These are phyloP conservation scores for Starmerella stellata DNA, from an alignment of 805 yeast genomes.

Conservation along the genomic window DNA sequence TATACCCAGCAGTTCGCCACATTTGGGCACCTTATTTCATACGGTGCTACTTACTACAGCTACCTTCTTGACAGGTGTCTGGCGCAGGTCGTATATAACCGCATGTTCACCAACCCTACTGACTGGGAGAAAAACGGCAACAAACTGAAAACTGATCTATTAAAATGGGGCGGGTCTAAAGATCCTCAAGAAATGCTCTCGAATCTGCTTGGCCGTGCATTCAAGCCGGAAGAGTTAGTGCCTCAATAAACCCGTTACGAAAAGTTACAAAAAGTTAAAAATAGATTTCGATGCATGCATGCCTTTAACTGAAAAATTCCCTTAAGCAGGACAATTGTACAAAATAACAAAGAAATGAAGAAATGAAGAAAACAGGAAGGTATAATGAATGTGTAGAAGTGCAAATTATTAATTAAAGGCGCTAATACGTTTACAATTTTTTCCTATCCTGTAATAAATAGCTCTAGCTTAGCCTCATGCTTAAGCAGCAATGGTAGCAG, in stretches of 20 bases:
- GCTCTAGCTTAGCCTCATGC: too few species aligned
- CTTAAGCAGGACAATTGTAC: too few species aligned
- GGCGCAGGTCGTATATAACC: slow-evolving; percentile 69
- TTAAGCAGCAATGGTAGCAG: neutral
- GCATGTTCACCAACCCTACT: slow-evolving; percentile 42
- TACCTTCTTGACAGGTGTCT: slow-evolving; percentile 83
- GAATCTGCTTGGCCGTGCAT: neutral
- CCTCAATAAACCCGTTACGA: too few species aligned
- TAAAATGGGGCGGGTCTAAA: slow-evolving; percentile 85
- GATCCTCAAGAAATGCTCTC: slow-evolving; percentile 32
- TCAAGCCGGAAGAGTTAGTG: neutral
- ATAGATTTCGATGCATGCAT: too few species aligned
- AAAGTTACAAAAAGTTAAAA: too few species aligned
- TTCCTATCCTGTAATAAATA: neutral
- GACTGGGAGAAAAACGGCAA: slow-evolving; percentile 59
- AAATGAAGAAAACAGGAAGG: too few species aligned
- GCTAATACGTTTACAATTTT: too few species aligned
- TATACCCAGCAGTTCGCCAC: slow-evolving; percentile 81
- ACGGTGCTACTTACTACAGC: slow-evolving; percentile 87
- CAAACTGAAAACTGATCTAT: slow-evolving; percentile 45
- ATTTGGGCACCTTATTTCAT: slow-evolving; percentile 82
- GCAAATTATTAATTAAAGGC: too few species aligned
- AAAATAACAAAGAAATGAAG: too few species aligned
- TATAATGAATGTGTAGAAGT: neutral
- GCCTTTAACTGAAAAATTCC: too few species aligned